Base-by-base conservation (phyloP, 202 grass and related monocot species). In the Carex sylvatica region DNA sequence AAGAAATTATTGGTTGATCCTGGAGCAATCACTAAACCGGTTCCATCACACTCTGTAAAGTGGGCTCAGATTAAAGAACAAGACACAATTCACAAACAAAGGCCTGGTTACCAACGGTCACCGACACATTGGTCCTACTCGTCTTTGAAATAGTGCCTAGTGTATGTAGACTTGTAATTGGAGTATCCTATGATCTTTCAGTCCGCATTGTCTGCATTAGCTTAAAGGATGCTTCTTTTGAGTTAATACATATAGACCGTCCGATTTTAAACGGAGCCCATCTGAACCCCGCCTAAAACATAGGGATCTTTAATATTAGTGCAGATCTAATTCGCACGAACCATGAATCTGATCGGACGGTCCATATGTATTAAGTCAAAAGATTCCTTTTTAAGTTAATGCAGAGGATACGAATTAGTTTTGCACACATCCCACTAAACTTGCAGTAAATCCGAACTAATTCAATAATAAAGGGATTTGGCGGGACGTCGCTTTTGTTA, bases 401-500 rank as follows among this genome's bases (percentile, higher is more conserved):
- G 28, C 28, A 28, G 28, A 28, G 28, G 28, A 28, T 28, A 28
- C 28, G 28, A 28, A 28, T 28, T 28, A 28, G 28, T 1, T 40
- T 80, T 61, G 2, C 56, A 24, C 22, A 61, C n/a, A 36, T n/a
- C 22, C 59, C 44, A 38, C 62, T 77, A 80, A 84, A 72, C 58
- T 19, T 77, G 4, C 24, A 49, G 47, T 24, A 63, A 55, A 3
- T 89, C n/a, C 38, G 11, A 11, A 35, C 18, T 33, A 86, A 84
- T 78, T 70, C 36, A 79, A 68, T 74, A 36, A 19, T 31, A 83
- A 85, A 85, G 18, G 24, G 72, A 85, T 87, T 83, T 83, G 82
- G 84, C 84, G 84, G 81, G 84, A 73, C 74, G 70, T 83, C 56
- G 23, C 82, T 87, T 66, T 83, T 79, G 51, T 79, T 85, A 85